Conservation (phyloP, 495 filamentous ascomycete species). For the Penicillium taxi region DNA sequence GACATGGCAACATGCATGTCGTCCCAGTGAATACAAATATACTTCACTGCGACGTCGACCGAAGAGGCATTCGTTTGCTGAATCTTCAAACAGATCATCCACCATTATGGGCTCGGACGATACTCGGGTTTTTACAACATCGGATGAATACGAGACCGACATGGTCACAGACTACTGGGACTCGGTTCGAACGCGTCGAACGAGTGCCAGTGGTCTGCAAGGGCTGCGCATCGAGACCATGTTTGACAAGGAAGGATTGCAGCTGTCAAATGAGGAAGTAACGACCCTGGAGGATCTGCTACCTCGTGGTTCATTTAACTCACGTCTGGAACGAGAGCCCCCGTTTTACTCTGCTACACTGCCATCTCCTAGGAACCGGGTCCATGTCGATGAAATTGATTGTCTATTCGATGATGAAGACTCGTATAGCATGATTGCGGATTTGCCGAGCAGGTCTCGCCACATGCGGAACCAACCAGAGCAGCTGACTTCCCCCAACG, state of each 20-base stretch:
- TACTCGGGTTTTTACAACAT: conserved; percentile 61
- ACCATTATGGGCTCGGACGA: conserved; percentile 83
- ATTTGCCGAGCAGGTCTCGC: no score
- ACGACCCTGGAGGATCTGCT: conserved; percentile 48
- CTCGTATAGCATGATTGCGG: conserved; percentile 26
- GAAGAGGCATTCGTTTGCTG: conserved; percentile 41
- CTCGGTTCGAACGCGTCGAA: conserved; percentile 75
- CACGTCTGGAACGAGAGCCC: conserved; percentile 22
- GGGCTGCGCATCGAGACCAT: conserved; percentile 70
- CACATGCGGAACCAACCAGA: conserved; percentile 16
- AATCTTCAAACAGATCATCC: conserved; percentile 67
- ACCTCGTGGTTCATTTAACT: conserved; percentile 35
- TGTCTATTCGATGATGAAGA: conserved; percentile 28
- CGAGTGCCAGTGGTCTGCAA: conserved; percentile 48
- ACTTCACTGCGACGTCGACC: conserved; percentile 29
- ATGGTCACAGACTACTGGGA: conserved; percentile 89
- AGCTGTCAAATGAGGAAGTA: conserved; percentile 49
- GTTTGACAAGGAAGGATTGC: conserved; percentile 69
- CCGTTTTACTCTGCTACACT: conserved; percentile 33
- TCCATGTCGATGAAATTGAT: conserved; percentile 6
- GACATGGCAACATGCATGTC: conserved; percentile 17
- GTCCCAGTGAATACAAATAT: conserved; percentile 8
- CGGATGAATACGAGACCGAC: conserved; percentile 81
- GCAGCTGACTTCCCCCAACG: conserved; percentile 5
- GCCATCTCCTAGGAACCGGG: conserved; percentile 40